These are phyloP conservation scores for Globisporangium radiosum DNA, from an alignment of 352 stramenopile species.

Conservation along the genomic window DNA sequence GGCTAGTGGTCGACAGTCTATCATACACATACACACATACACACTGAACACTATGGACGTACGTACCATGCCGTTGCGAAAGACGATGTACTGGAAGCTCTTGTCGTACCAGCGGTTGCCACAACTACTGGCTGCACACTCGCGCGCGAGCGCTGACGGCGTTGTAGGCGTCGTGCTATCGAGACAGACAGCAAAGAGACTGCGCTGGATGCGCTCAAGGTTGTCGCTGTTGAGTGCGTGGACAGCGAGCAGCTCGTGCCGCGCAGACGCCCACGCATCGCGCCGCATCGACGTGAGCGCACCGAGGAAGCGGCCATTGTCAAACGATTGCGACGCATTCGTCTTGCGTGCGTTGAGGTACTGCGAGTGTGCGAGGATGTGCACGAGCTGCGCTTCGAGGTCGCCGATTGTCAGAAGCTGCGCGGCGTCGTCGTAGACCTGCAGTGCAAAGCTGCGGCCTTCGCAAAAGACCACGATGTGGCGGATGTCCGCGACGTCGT, in stretches of 20 bases:
- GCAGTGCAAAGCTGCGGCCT: conserved; percentile 40
- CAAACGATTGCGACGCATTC: conserved; percentile 2
- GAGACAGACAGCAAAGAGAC: conserved; percentile 87
- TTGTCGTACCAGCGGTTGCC: conserved; percentile 96
- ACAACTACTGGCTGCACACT: conserved; percentile 43
- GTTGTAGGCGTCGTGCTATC: conserved; percentile 47
- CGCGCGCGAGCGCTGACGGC: conserved; percentile 41
- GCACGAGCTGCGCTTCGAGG: conserved; percentile 47
- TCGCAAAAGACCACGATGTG: conserved; percentile 54
- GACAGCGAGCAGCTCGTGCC: conserved; percentile 53
- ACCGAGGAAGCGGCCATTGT: conserved; percentile 51
- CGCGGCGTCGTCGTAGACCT: conserved; percentile 35
- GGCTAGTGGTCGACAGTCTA: no score
- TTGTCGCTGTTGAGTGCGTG: conserved; percentile 42
- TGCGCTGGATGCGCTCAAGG: conserved; percentile 83
- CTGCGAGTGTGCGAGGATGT: conserved; percentile 39
- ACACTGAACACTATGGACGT: no score
- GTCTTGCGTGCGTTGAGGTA: conserved; percentile 27
- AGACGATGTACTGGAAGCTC: conserved; percentile 92
- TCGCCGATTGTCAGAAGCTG: conserved; percentile 57
- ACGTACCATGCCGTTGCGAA: conserved; percentile 83
- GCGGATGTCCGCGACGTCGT: conserved; percentile 22
- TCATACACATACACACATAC: no score
- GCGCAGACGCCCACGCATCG: conserved; percentile 82
- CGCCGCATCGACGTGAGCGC: conserved; percentile 86